Evolutionary conservation across 2,329 filamentous ascomycete species (phyloP), one percentile per base, ranked within the genome.

Genomic region (Thelonectria olida): DNA sequence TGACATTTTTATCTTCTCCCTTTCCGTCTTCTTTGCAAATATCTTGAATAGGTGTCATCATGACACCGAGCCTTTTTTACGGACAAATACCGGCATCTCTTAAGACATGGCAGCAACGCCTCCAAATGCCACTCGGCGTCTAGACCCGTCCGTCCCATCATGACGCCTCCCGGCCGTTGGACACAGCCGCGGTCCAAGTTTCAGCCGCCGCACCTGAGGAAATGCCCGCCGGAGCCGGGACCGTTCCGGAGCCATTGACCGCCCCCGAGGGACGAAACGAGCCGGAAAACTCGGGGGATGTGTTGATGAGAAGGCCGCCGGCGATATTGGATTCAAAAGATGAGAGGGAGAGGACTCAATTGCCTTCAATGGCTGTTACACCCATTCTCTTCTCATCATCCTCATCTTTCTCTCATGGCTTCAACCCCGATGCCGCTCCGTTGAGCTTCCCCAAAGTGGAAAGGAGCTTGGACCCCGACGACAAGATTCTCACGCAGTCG

Each of bases 401-500:
- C 49, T 51, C 27, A 22, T 8, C 31, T 22, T 25, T 20, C n/a
- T 22, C 34, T 47, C 50, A 54, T 62, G 44, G 25, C 54, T 52
- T 25, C 20, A 42, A 15, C 19, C 41, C 44, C 48, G 55, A 62
- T 63, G 54, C 62, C 58, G 45, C 42, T 45, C 44, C 38, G 36
- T 41, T 51, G 44, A 62, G 54, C 60, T 71, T 65, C 59, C 69
- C 69, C 7, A 63, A 69, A 67, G 28, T 36, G 62, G 69, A 25
- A 72, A 67, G 58, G 68, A 72, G 69, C 69, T 72, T 65, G 64
- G 61, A 71, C 63, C 61, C 65, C 3, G 31, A 50, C 5, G 8
- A 36, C 22, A 36, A 38, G 52, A 61, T 71, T 71, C 58, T 53
- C 69, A 71, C 69, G 7, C 22, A n/a, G 34, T 53, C 22, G 10